Evolutionary conservation across 129 eudicot species (phyloP).

Genomic region (Pulicaria dysenterica): DNA sequence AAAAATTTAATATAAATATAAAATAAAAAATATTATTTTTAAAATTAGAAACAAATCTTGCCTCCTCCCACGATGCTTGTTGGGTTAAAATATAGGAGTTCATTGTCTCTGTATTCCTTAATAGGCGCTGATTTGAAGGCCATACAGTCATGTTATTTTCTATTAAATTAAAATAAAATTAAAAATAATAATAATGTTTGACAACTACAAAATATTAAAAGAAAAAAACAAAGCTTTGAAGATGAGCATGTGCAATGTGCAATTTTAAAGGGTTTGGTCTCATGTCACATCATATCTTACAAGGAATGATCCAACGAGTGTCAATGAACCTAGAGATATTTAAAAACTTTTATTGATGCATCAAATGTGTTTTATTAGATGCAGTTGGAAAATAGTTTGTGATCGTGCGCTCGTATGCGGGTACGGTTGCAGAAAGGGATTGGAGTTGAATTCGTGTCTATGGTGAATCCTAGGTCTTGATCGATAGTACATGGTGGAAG

Average conservation of each 20-base stretch:
- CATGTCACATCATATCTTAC: slow-evolving; percentile 3
- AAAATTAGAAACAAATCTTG: not conserved
- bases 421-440: too few species aligned
- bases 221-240: slow-evolving; percentile 6
- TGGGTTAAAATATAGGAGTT: not conserved
- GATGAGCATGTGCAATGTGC: slow-evolving; percentile 29
- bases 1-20: not conserved
- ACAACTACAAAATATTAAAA: not conserved
- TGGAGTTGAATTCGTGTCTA: too few species aligned
- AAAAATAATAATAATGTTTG: not conserved
- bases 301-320: slow-evolving; percentile 8
- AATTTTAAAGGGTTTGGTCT: slow-evolving; percentile 9
- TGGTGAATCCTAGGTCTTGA: too few species aligned
- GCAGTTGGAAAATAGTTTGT: too few species aligned
- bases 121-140: slow-evolving; percentile 17
- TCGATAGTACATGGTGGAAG: too few species aligned
- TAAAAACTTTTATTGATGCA: too few species aligned
- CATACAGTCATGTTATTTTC: slow-evolving; percentile 17
- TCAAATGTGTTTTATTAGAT: too few species aligned
- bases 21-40: not conserved
- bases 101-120: slow-evolving; percentile 4
- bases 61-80: slow-evolving; percentile 1
- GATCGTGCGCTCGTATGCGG: too few species aligned
- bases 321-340: not conserved
- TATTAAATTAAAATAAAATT: not conserved